These are phyloP conservation scores for Saturnispora galanensis DNA, from an alignment of 805 yeast species.

Conservation along the genomic window DNA sequence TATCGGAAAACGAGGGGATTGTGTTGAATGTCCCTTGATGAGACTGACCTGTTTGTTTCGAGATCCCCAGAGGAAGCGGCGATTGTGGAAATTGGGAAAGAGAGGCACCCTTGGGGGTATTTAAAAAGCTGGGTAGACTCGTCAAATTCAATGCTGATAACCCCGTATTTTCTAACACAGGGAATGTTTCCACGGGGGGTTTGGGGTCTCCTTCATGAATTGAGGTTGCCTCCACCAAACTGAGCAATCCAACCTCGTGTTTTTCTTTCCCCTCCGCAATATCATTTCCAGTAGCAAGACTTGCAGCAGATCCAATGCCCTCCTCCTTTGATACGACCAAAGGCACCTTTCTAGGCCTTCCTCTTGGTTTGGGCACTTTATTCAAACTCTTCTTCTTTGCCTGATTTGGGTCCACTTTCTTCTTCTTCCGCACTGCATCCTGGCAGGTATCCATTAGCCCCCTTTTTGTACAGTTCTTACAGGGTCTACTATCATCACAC, in stretches of 20 bases:
- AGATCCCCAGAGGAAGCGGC: not conserved
- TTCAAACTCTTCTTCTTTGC: not conserved
- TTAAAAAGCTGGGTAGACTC: conserved; percentile 1
- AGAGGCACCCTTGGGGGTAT: conserved; percentile 5
- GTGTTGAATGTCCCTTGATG: not conserved
- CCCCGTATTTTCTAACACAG: not conserved
- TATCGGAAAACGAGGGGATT: conserved; percentile 13
- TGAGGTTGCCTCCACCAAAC: not conserved
- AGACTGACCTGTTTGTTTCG: not conserved
- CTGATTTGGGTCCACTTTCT: conserved; percentile 5
- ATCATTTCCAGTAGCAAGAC: no score
- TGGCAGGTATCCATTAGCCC: conserved; percentile 42
- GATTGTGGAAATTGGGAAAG: conserved; percentile 5
- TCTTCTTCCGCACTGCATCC: conserved; percentile 45
- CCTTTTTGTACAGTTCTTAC: conserved; percentile 59
- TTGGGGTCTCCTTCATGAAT: not conserved
- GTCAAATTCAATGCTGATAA: conserved; percentile 1
- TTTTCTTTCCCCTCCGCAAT: no score
- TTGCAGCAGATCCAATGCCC: no score
- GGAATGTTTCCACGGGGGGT: not conserved
- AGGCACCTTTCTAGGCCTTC: conserved; percentile 5
- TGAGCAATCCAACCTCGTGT: not conserved
- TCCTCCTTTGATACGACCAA: not conserved
- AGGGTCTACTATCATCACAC: conserved; percentile 62
- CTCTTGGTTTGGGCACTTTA: conserved; percentile 1